Percentiles rank a stretch among this genome's conserved stretches.
phyloP scores from a whole-genome alignment of 2,329 filamentous ascomycete genomes.

The Metarhizium robertsii region DNA sequence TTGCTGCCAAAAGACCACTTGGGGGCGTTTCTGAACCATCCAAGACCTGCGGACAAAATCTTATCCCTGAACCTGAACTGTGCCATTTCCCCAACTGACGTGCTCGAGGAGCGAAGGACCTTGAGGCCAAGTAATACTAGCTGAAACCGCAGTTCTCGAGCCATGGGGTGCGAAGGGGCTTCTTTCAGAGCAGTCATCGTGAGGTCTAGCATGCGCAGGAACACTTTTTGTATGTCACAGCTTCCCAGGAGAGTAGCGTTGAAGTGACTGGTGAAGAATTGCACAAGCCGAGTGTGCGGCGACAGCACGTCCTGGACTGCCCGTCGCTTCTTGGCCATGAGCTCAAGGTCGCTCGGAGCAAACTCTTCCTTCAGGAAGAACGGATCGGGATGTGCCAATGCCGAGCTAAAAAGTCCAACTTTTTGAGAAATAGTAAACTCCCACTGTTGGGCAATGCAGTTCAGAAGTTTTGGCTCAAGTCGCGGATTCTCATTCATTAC shows the following conservation, averaged over 20 bases:
- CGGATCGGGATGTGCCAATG: slow-evolving; percentile 69
- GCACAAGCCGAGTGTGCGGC: slow-evolving; percentile 75
- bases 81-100: slow-evolving; percentile 50
- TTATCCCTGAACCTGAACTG: slow-evolving; percentile 84
- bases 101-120: slow-evolving; percentile 65
- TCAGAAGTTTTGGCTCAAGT: slow-evolving; percentile 76
- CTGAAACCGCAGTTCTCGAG: slow-evolving; percentile 85
- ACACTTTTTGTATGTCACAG: slow-evolving; percentile 70
- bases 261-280: slow-evolving; percentile 91
- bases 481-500: slow-evolving; percentile 92
- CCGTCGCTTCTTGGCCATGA: slow-evolving; percentile 66
- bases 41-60: slow-evolving; percentile 74
- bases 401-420: slow-evolving; percentile 71
- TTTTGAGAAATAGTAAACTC: slow-evolving; percentile 70
- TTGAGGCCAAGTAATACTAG: slow-evolving; percentile 74
- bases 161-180: slow-evolving; percentile 71
- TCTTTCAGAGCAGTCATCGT: slow-evolving; percentile 68
- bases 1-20: slow-evolving; percentile 96
- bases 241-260: slow-evolving; percentile 84
- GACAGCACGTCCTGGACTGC: slow-evolving; percentile 73
- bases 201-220: slow-evolving; percentile 68
- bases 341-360: slow-evolving; percentile 74
- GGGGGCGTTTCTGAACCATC: slow-evolving; percentile 78
- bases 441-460: slow-evolving; percentile 85
- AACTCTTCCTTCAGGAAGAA: slow-evolving; percentile 91